Base-by-base conservation (phyloP, 805 yeast species). In the Myxozyma vanderwaltii region DNA sequence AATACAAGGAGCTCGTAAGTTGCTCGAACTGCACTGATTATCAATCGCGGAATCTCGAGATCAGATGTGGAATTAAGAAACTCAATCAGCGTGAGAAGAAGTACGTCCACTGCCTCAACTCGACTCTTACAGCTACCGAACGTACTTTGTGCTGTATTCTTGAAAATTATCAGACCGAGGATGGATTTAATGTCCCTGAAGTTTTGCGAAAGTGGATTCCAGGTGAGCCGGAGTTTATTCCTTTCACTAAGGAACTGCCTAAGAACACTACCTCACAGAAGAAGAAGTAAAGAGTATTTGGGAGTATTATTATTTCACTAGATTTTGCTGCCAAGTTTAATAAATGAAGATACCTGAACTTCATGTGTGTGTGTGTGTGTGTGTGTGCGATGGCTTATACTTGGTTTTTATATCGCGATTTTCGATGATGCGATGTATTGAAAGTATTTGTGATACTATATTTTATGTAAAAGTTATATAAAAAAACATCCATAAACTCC, bases 11-110 rank as follows among this genome's bases (percentile, higher is more conserved):
- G 80, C 85, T 94, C 71, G 99, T 94, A 57, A 90, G 97, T 19
- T 92, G 98, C 81, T 92, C 98, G 60, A 94, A 94, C 83, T 94
- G 99, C 85, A 94, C 99, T 61, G 99, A 94, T 79, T 94, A 94
- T 78, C 99, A 94, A 81, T 89, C 98, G 54, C 88, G 99, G 81
- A 92, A 92, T 82, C 82, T 94, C 74, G 99, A 94, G 81, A 94
- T 94, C 73, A 88, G 99, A 83, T 94, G 97, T 77, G 99, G 99
- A 75, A 89, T 94, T 71, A 91, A 92, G 81, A 89, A 92, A 78
- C 85, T 86, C 80, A 89, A 90, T 76, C 97, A 91, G 78, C 86
- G 86, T 70, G 96, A 91, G 74, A 94, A 94, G 89, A 91, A 88
- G 77, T 94, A 94, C 77, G 99, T 94, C 62, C 99, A 94, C 78